Evolutionary conservation across 2,329 filamentous ascomycete genomes (phyloP).

Genomic region (Lasiodiplodia gonubiensis): DNA sequence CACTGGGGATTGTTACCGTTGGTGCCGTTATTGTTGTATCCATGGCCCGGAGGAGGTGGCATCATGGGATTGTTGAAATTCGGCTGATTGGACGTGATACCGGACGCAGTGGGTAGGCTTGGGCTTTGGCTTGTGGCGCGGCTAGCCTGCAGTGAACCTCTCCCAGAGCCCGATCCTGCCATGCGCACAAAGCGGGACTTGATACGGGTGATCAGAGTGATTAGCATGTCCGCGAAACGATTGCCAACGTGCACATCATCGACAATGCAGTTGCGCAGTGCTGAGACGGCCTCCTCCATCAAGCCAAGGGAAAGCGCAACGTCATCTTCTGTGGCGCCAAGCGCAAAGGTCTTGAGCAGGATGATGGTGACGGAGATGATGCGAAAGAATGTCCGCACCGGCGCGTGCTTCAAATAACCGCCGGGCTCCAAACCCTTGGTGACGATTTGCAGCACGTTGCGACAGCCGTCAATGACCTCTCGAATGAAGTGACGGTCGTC

Average conservation of each 20-base stretch:
- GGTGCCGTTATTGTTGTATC: conserved; percentile 9
- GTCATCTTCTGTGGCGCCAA: conserved; percentile 79
- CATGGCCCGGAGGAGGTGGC: conserved; percentile 24
- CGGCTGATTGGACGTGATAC: conserved; percentile 33
- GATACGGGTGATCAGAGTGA: conserved; percentile 75
- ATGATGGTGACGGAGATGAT: conserved; percentile 88
- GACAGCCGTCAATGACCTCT: conserved; percentile 77
- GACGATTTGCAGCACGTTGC: conserved; percentile 77
- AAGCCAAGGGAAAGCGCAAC: conserved; percentile 76
- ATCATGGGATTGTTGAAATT: conserved; percentile 16
- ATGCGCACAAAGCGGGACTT: conserved; percentile 72
- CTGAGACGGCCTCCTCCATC: conserved; percentile 76
- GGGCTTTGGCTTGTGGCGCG: conserved; percentile 23
- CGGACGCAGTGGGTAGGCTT: background rate
- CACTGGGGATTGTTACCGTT: conserved; percentile 13
- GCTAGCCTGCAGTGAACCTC: conserved; percentile 44
- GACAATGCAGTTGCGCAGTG: conserved; percentile 77
- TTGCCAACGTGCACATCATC: conserved; percentile 87
- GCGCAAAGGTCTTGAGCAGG: conserved; percentile 79
- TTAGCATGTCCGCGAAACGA: conserved; percentile 81
- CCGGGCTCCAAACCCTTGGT: conserved; percentile 76
- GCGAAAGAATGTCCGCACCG: conserved; percentile 83
- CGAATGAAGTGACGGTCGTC: conserved; percentile 67
- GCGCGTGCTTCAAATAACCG: conserved; percentile 80
- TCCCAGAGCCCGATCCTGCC: conserved; percentile 54